phyloP scores from a whole-genome alignment of 371 early-diverging fungal species.

The Thermomucor indicae-seudaticae region DNA sequence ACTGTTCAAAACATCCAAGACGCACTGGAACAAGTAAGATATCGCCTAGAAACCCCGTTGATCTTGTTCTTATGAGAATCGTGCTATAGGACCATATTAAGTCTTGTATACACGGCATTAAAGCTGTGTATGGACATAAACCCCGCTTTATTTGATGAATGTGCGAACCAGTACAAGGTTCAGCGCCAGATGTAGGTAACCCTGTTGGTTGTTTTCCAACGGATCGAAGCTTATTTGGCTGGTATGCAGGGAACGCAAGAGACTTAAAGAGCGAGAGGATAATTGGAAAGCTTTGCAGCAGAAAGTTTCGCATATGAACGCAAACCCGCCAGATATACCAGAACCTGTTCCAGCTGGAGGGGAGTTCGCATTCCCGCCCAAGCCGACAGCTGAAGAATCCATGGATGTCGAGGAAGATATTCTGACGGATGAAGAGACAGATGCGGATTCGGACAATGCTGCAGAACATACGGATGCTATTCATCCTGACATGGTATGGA shows the following conservation, averaged over 20 bases:
- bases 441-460: constrained; percentile 14
- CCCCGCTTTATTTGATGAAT: constrained; percentile 90
- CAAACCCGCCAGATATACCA: background rate
- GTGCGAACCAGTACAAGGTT: constrained; percentile 80
- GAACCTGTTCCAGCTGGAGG: background rate
- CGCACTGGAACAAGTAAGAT: constrained; percentile 94
- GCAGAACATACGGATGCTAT: constrained; percentile 33
- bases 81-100: constrained; percentile 77
- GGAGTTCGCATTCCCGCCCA: constrained; percentile 7
- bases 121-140: constrained; percentile 95
- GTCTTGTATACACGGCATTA: constrained; percentile 90
- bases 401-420: constrained; percentile 26
- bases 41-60: background rate
- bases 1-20: constrained; percentile 86
- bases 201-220: background rate
- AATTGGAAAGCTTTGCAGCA: constrained; percentile 77
- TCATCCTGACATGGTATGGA: constrained; percentile 44
- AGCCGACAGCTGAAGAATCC: background rate
- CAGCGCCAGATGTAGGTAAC: constrained; percentile 73
- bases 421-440: constrained; percentile 23
- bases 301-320: constrained; percentile 9
- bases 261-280: constrained; percentile 82
- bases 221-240: background rate
- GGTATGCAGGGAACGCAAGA: constrained; percentile 72
- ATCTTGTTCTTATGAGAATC: background rate